These are phyloP conservation scores for Phallus indusiatus DNA, from an alignment of 768 basidiomycete genomes.

Conservation along the genomic window DNA sequence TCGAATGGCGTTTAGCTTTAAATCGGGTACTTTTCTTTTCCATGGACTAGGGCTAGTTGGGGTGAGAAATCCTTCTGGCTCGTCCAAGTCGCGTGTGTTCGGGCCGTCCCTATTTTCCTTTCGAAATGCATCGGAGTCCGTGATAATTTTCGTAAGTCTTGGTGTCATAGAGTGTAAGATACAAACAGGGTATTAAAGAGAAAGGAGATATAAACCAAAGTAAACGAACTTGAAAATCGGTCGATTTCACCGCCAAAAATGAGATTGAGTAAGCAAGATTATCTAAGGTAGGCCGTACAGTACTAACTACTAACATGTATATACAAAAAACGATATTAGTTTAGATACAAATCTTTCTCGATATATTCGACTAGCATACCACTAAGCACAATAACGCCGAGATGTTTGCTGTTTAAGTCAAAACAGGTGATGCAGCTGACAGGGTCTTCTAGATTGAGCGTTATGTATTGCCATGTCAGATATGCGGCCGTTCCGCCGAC, in stretches of 20 bases:
- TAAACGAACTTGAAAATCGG: background rate
- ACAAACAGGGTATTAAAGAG: background rate
- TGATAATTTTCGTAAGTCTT: background rate
- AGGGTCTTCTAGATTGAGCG: conserved; percentile 33
- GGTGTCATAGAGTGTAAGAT: background rate
- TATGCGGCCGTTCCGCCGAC: conserved; percentile 36
- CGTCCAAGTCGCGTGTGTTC: no score
- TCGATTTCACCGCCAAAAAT: no score
- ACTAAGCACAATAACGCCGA: background rate
- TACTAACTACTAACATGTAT: background rate
- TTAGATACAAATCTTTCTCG: background rate
- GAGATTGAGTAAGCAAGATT: background rate
- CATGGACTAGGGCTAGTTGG: background rate
- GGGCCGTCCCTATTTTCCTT: no score
- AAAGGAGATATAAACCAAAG: background rate
- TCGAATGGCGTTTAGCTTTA: background rate
- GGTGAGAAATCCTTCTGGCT: background rate
- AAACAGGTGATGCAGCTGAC: conserved; percentile 29
- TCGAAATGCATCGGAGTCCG: background rate
- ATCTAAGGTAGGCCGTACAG: background rate
- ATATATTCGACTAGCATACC: background rate
- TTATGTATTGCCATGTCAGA: conserved; percentile 38
- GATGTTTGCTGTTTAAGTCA: background rate
- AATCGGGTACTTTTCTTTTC: background rate
- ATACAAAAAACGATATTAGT: background rate